Percentiles rank a stretch among this genome's conserved stretches.
Evolutionary conservation across 306 rosid genomes (phyloP).

Genomic region (Prunus mume): DNA sequence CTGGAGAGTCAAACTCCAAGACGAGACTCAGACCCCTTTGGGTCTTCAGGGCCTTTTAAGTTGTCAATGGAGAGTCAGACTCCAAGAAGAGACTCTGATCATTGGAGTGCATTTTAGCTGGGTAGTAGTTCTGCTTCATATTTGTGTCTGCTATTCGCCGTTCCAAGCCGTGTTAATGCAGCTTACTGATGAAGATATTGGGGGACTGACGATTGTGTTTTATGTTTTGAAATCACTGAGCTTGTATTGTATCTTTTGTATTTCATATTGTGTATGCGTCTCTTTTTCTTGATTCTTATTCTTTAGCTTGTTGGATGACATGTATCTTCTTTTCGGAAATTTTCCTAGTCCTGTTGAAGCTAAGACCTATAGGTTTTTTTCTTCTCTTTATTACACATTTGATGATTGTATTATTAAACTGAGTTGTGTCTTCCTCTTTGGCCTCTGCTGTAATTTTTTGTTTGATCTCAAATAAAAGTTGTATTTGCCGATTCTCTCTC

Average conservation of each 20-base stretch:
- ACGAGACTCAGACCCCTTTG: conserved; percentile 65
- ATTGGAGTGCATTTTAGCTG: conserved; percentile 86
- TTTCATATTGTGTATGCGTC: conserved; percentile 48
- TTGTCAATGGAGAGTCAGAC: conserved; percentile 68
- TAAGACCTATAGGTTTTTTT: background rate
- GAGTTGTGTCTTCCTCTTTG: background rate
- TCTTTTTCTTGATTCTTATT: conserved; percentile 9
- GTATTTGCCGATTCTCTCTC: background rate
- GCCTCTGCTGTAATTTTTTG: background rate
- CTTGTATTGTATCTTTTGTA: conserved; percentile 59
- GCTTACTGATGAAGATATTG: conserved; percentile 27
- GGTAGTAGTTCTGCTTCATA: conserved; percentile 15
- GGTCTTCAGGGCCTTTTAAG: conserved; percentile 68
- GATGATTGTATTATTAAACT: conserved; percentile 20
- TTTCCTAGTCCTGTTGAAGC: conserved; percentile 14
- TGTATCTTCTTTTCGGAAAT: background rate
- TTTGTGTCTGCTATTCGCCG: conserved; percentile 19
- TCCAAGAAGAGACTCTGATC: conserved; percentile 63
- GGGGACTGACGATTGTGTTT: conserved; percentile 38
- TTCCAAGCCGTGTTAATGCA: conserved; percentile 34
- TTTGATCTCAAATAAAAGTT: background rate
- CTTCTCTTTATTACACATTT: background rate
- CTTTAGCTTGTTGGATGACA: conserved; percentile 6
- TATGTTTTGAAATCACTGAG: conserved; percentile 32
- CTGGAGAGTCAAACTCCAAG: conserved; percentile 17